Evolutionary conservation across 75 land plant genomes (phyloP).

Genomic region (Ceratopteris richardii): DNA sequence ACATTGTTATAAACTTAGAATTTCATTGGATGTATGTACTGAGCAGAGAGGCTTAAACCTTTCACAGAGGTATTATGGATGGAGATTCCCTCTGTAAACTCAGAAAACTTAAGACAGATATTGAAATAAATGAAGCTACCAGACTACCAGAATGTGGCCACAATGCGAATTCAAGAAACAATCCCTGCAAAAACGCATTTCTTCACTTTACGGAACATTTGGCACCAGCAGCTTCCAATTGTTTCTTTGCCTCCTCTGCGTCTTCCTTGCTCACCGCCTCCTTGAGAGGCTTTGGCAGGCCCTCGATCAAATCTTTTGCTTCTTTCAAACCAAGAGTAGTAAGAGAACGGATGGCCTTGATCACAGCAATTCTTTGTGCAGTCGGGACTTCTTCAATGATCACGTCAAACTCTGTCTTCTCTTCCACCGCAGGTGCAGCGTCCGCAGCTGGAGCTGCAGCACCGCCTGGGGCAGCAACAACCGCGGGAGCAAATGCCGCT

Average conservation of each 20-base stretch:
- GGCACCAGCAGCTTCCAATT: slow-evolving; percentile 88
- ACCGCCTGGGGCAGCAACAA: slow-evolving; percentile 16
- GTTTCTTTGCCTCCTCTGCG: slow-evolving; percentile 84
- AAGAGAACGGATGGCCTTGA: slow-evolving; percentile 69
- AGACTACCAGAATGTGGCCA: too few species aligned
- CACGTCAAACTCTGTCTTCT: slow-evolving; percentile 85
- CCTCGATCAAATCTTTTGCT: slow-evolving; percentile 88
- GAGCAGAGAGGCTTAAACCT: too few species aligned
- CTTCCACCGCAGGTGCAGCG: slow-evolving; percentile 50
- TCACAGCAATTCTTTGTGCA: slow-evolving; percentile 61
- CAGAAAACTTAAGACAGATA: too few species aligned
- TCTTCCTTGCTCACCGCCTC: slow-evolving; percentile 73
- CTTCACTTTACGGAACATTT: slow-evolving; percentile 48
- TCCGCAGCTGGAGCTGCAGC: slow-evolving; percentile 23
- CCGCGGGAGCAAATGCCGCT: slow-evolving; percentile 47
- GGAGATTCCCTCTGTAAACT: too few species aligned
- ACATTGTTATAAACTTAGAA: too few species aligned
- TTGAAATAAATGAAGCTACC: too few species aligned
- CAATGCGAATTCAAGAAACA: too few species aligned
- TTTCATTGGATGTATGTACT: too few species aligned
- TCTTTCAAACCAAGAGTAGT: slow-evolving; percentile 83
- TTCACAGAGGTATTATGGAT: too few species aligned
- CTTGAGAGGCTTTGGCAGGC: slow-evolving; percentile 81
- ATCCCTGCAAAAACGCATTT: too few species aligned
- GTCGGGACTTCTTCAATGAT: slow-evolving; percentile 78